Base-by-base conservation (phyloP, 371 early-diverging fungal species). In the Blakeslea trispora region DNA sequence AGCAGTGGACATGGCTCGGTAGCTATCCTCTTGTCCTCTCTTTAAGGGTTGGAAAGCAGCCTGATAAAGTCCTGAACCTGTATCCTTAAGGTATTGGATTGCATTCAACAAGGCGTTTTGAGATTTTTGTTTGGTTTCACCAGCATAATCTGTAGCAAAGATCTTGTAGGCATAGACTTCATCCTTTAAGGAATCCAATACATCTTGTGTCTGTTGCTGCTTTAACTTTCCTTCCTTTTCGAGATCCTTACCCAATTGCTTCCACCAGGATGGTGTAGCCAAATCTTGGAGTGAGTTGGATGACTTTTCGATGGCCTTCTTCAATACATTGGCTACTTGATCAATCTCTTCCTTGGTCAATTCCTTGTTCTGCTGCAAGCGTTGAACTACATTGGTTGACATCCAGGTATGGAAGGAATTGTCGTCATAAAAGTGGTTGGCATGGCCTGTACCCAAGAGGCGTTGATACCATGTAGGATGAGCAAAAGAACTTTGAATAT, bases 151-250 rank as follows among this genome's bases (percentile, higher is more conserved):
- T 50, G 69, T 68, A 15, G 72, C 79, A 61, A 75, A 78, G 39
- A 75, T 62, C 70, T 75, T 78, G 63, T 75, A 78, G 15, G 72
- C 71, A 52, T 61, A 68, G 23, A 75, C 60, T 21, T 78, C 74
- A 21, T 55, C 54, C 14, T 57, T 50, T 8, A 78, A 40, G 0
- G 67, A 59, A 1, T 61, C 63, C 42, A 66, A 50, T 5, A 71
- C 58, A 0, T 45, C 35, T 7, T 64, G n/a, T 17, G 55, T 62
- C 50, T 78, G 79, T 3, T 63, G 55, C 18, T 65, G 49, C 18
- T 63, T 71, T 8, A 78, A 15, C 43, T 71, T 69, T 52, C 57
- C 68, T 9, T 71, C 47, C 45, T 63, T 64, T 19, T 69, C 61
- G 13, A 78, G 43, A 18, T 68, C 61, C 22, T 64, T 50, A 18